A percentile compares a stretch with the other conserved stretches of the same genome.
phyloP scores from a whole-genome alignment of 495 filamentous ascomycete genomes.

The Tetracladium setigerum region DNA sequence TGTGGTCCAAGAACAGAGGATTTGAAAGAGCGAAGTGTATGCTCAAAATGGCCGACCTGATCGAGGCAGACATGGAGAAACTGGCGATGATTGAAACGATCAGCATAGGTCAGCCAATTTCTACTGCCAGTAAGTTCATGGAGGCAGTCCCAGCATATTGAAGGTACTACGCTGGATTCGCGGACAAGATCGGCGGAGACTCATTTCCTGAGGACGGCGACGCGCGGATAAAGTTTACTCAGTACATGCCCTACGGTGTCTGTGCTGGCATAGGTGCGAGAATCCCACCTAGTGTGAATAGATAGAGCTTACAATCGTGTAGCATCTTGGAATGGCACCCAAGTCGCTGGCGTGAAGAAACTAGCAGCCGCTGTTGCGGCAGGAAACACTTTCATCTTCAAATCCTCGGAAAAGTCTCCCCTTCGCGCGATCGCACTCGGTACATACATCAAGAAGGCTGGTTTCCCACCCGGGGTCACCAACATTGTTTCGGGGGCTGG shows the following conservation, averaged over 20 bases:
- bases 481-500: conserved; percentile 30
- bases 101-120: background rate
- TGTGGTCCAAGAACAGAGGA: conserved; percentile 59
- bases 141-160: conserved; percentile 21
- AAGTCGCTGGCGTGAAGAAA: conserved; percentile 87
- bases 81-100: background rate
- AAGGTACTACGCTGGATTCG: conserved; percentile 34
- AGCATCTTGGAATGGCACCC: conserved; percentile 83
- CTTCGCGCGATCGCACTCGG: conserved; percentile 22
- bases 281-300: conserved; percentile 81
- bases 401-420: conserved; percentile 32
- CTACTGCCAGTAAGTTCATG: too few relatives aligned
- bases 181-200: conserved; percentile 37
- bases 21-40: conserved; percentile 62
- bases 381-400: conserved; percentile 58
- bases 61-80: conserved; percentile 18
- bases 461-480: conserved; percentile 25
- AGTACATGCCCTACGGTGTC: conserved; percentile 33
- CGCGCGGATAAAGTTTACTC: conserved; percentile 31
- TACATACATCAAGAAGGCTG: conserved; percentile 27
- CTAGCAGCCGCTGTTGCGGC: conserved; percentile 77
- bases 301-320: conserved; percentile 86
- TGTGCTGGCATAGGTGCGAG: conserved; percentile 49
- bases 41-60: conserved; percentile 56
- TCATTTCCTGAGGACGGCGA: conserved; percentile 29